Evolutionary conservation across 1,139 yeast genomes (phyloP).

Genomic region (Sugiyamaella paludigena): DNA sequence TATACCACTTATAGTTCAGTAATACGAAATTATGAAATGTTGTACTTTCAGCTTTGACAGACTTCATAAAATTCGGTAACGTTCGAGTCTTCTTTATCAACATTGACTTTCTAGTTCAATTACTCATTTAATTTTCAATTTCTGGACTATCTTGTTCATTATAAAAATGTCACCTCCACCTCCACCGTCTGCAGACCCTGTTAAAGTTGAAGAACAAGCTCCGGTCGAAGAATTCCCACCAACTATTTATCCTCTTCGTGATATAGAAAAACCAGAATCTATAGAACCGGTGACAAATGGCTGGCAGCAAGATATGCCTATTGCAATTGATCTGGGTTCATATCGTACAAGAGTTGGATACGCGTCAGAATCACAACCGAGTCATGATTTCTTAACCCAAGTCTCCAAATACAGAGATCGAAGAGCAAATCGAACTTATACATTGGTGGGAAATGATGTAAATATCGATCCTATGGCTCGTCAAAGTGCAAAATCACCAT

Average conservation of each 20-base stretch:
- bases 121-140: no score
- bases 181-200: slow-evolving; percentile 5
- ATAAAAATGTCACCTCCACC: no score
- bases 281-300: slow-evolving; percentile 53
- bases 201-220: slow-evolving; percentile 6
- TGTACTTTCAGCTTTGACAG: no score
- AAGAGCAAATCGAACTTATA: slow-evolving; percentile 57
- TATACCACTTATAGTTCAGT: no score
- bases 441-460: slow-evolving; percentile 81
- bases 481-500: slow-evolving; percentile 72
- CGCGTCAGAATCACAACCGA: slow-evolving; percentile 52
- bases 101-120: no score
- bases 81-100: no score
- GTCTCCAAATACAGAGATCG: slow-evolving; percentile 79
- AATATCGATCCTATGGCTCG: slow-evolving; percentile 66
- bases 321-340: slow-evolving; percentile 68
- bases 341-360: slow-evolving; percentile 70
- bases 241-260: slow-evolving; percentile 49
- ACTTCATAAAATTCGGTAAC: no score
- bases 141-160: no score
- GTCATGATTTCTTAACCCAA: slow-evolving; percentile 64
- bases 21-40: no score
- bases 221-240: slow-evolving; percentile 25
- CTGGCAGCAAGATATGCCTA: slow-evolving; percentile 61
- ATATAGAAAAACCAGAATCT: slow-evolving; percentile 32